Evolutionary conservation across 805 yeast genomes (phyloP).

Genomic region (Candida caryicola): DNA sequence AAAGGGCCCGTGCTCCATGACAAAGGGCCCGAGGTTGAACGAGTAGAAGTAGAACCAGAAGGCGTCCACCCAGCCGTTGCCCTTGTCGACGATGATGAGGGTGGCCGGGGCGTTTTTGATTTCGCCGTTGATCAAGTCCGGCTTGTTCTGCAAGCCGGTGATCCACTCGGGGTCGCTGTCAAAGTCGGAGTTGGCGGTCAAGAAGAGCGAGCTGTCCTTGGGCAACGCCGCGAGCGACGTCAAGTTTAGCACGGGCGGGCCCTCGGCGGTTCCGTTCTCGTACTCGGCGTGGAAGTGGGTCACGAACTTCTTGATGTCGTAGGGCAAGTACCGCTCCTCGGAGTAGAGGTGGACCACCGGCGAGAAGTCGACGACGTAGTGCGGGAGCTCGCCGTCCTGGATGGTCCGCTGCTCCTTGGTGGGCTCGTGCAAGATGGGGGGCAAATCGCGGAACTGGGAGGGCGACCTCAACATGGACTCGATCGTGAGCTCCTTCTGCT

Average conservation of each 20-base stretch:
- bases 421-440: constrained; percentile 39
- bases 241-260: constrained; percentile 31
- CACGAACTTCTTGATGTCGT: constrained; percentile 70
- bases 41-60: constrained; percentile 96
- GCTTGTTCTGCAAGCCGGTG: constrained; percentile 66
- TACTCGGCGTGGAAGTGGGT: constrained; percentile 59
- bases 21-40: constrained; percentile 92
- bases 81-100: constrained; percentile 83
- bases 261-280: constrained; percentile 44
- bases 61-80: constrained; percentile 92
- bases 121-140: constrained; percentile 68
- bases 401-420: constrained; percentile 34
- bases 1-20: constrained; percentile 96
- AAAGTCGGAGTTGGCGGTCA: constrained; percentile 72
- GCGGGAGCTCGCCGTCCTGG: constrained; percentile 57
- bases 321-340: constrained; percentile 84
- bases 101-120: constrained; percentile 77
- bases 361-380: constrained; percentile 58
- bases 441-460: constrained; percentile 24
- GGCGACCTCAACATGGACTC: constrained; percentile 23
- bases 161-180: constrained; percentile 76
- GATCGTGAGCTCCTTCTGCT: constrained; percentile 19
- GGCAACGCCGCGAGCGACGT: constrained; percentile 31
- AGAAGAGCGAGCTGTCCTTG: constrained; percentile 41
- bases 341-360: constrained; percentile 86